Base-by-base conservation (phyloP, 441 rosid genomes). In the Viola pubescens region DNA sequence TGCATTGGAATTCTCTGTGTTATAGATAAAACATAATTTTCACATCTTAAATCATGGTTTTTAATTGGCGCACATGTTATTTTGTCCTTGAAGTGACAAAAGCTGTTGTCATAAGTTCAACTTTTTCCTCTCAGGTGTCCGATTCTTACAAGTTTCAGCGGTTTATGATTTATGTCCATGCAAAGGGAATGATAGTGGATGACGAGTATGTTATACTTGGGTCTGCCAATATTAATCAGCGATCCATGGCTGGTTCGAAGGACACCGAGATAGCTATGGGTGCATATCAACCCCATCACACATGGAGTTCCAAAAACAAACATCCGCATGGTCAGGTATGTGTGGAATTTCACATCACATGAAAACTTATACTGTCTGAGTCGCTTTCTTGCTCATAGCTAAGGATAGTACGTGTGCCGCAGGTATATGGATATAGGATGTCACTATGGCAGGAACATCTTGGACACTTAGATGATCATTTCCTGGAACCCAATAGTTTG, bases 191-290 rank as follows among this genome's bases (percentile, higher is more conserved):
- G 97, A 68, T 91, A 9, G 87, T 89, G 63, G 98, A 89, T 69
- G 98, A 91, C 51, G 98, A 91, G 75, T 91, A 88, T 63, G 85
- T 82, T 40, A 80, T 91, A 53, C 40, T 91, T 34, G 98, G 98
- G 75, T 91, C 98, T 54, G 98, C 97, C 41, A 91, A 91, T 79
- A 89, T 91, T 57, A 91, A 91, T 79, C 97, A 91, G 80, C 80
- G 98, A 81, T 91, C 98, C 41, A 81, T 91, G 97, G 97, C 95
- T 11, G 98, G 97, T 45, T 73, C 95, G 3, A 91, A 87, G 73
- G 98, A 89, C 73, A 82, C 95, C 0, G 96, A 91, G 79, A 81
- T 87, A 62, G 98, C 98, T 37, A 85, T 91, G 95, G 96, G 94
- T 56, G 87, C 94, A n/a, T 91, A 91, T 69, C 97, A 91, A 69